Percentiles rank a stretch among this genome's conserved stretches.
Evolutionary conservation across 2,329 filamentous ascomycete species (phyloP).

Genomic region (Ophiostoma ulmi): DNA sequence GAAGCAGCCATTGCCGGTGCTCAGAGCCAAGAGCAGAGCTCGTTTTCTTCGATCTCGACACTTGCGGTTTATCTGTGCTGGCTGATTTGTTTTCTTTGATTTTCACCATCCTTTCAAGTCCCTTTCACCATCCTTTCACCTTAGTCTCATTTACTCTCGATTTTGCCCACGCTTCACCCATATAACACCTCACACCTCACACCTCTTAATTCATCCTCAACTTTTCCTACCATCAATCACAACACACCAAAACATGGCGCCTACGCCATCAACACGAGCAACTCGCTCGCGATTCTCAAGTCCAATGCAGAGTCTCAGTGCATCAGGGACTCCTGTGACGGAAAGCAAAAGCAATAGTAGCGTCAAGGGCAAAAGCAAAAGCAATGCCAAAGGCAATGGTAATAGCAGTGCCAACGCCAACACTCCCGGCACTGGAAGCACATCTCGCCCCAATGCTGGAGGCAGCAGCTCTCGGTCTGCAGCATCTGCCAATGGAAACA

Average conservation of each 20-base stretch:
- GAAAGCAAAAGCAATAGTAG: neutral
- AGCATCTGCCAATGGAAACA: neutral
- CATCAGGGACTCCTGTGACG: conserved; percentile 22
- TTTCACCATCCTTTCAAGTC: neutral
- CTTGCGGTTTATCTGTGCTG: neutral
- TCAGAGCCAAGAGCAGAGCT: neutral
- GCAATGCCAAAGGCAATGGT: neutral
- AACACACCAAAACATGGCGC: conserved; percentile 26
- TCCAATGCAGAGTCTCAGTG: conserved; percentile 37
- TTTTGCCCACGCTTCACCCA: neutral
- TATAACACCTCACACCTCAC: neutral
- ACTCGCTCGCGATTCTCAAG: conserved; percentile 55
- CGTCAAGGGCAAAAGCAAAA: neutral
- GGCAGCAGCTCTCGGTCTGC: conserved; percentile 20
- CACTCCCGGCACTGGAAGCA: conserved; percentile 1
- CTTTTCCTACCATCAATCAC: neutral
- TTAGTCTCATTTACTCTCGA: neutral
- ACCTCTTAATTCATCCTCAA: neutral
- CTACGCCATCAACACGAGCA: conserved; percentile 44
- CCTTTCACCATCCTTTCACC: neutral
- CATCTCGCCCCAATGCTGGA: conserved; percentile 24
- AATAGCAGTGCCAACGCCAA: conserved; percentile 14
- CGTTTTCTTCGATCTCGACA: neutral
- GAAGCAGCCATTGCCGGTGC: neutral
- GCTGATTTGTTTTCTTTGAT: neutral